Evolutionary conservation across 768 basidiomycete genomes (phyloP), one percentile per base, ranked within the genome.

Genomic region (Podaxis sp.): DNA sequence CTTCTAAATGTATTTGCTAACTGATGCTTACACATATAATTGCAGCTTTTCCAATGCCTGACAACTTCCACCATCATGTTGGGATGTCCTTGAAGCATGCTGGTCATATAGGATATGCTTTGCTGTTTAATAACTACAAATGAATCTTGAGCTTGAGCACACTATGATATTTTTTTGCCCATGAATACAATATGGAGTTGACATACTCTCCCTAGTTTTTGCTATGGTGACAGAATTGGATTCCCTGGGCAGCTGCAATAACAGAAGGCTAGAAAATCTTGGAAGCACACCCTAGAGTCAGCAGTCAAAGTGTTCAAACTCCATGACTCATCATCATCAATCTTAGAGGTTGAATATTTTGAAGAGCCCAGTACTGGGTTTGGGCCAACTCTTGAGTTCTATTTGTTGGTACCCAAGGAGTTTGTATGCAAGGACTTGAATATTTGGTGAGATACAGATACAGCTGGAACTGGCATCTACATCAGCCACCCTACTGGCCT

Each of bases 331-430:
- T 94, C 93, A 2, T 92, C 91, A 3, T 94, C 94, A 0, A 87
- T 98, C 22, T 83, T 99, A 46, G 97, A 99, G 73, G 94, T 98
- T 55, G 96, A 99, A 77, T 98, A 98, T 77, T 98, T 98, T 70
- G 94, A 97, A 70, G 97, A 99, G 79, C 96, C 97, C 51, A 97
- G 97, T 19, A 98, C 96, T 5, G 97, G 97, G 22, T 79, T 99
- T 11, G 97, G 97, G 2, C 97, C 97, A 7, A 98, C 97, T 27
- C 82, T 98, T 22, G 97, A 99, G 76, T 99, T 99, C 77, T 99
- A 98, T 74, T 92, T 96, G 17, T 77, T 98, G 55, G 97, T 95
- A 7, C 96, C 93, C 47, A 91, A 88, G 69, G 97, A 98, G 74
- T 98, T 98, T 72, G 94, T 94, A 0, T 80, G 93, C 58, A 85